A percentile compares a stretch with the other conserved stretches of the same genome.
Conservation (phyloP, 352 stramenopile genomes). For the Phytophthora colocasiae region DNA sequence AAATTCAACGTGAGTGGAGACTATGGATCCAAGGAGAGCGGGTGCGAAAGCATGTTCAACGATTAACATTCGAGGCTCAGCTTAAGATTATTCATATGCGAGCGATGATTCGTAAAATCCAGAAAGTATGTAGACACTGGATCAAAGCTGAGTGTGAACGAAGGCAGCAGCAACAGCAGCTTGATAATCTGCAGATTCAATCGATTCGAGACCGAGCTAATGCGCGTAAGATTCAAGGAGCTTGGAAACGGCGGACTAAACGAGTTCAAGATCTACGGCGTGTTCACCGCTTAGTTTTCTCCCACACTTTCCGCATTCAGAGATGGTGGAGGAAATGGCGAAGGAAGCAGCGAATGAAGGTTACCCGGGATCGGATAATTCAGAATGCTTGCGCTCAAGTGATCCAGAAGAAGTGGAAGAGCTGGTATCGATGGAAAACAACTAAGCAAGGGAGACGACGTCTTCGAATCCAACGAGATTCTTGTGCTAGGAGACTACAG, state of each 20-base stretch:
- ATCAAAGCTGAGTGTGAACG: conserved; percentile 1
- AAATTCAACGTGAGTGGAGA: conserved; percentile 22
- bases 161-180: conserved; percentile 9
- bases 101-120: conserved; percentile 27
- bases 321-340: conserved; percentile 29
- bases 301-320: conserved; percentile 23
- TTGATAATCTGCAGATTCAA: conserved; percentile 4
- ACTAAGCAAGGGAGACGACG: conserved; percentile 8
- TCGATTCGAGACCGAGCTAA: conserved; percentile 6
- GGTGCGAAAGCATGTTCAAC: conserved; percentile 6
- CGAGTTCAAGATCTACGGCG: conserved; percentile 17
- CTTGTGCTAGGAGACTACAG: conserved; percentile 25
- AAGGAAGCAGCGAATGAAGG: conserved; percentile 11
- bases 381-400: conserved; percentile 24
- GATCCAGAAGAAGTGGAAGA: conserved; percentile 23
- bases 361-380: conserved; percentile 17
- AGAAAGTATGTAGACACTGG: conserved; percentile 17
- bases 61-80: conserved; percentile 3
- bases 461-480: conserved; percentile 13
- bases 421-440: conserved; percentile 18
- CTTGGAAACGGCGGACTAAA: conserved; percentile 8
- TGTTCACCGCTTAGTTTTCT: conserved; percentile 7
- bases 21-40: conserved; percentile 1
- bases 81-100: conserved; percentile 12
- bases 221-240: conserved; percentile 14